Evolutionary conservation across 805 yeast genomes (phyloP), one percentile per base, ranked within the genome.

Genomic region (Candida quercuum): DNA sequence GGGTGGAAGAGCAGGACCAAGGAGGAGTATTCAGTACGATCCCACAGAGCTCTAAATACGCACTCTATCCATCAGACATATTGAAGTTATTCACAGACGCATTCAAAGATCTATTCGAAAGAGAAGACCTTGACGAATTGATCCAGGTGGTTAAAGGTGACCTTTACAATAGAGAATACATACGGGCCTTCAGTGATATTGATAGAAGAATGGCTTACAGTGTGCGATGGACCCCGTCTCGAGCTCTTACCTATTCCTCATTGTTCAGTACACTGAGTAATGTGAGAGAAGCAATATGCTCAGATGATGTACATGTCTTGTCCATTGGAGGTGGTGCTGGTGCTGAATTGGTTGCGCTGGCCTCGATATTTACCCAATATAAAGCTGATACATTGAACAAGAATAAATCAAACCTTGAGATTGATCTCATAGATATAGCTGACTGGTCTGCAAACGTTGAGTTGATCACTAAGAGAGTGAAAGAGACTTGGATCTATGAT

Each of bases 261-360:
- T 65, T 87, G 17, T 79, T 86, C 47, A 66, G 76, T 1, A 63
- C 72, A 12, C 60, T 81, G 21, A 59, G 57, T 5, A 69, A 69
- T 4, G 56, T 78, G 9, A 53, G 59, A 30, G 55, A 60, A 3
- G 27, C 70, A 17, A 51, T 74, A n/a, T 33, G 46, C 5, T 15
- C 43, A 2, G 52, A 51, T 6, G 49, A 57, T 13, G 52, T 62
- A 4, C 57, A 67, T 6, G 73, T 80, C 0, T 56, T 86, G 25
- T 74, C 81, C 48, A 68, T 88, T 26, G 96, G 96, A 15, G 96
- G 94, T 18, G 96, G 96, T 25, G 96, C 96, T 0, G 86, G 91
- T 5, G 85, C 87, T 2, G 96, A 87, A 54, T 59, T 86, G 18
- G 76, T 78, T 23, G 74, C 75, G 0, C 52, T 86, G 30, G 75